A percentile compares a stretch with the other conserved stretches of the same genome.
These are phyloP conservation scores for Cyberlindnera nakhonratchasimensis DNA, from an alignment of 805 yeast species.

Conservation along the genomic window DNA sequence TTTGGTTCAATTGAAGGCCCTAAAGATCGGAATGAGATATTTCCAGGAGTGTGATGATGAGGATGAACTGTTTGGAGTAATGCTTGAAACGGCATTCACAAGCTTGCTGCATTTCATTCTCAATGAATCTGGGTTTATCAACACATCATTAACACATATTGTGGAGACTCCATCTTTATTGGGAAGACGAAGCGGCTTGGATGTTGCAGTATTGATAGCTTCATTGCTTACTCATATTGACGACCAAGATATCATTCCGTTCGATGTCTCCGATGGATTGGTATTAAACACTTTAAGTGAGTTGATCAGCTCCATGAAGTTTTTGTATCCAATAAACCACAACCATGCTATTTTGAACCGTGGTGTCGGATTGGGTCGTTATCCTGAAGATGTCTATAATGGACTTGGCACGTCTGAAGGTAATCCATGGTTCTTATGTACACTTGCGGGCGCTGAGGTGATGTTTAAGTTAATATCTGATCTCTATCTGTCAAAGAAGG, in stretches of 20 bases:
- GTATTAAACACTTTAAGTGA: constrained; percentile 61
- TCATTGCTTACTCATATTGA: constrained; percentile 41
- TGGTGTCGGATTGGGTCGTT: constrained; percentile 78
- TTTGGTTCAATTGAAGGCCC: constrained; percentile 67
- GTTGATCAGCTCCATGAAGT: constrained; percentile 64
- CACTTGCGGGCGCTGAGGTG: constrained; percentile 65
- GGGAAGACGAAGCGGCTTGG: constrained; percentile 65
- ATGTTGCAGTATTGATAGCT: constrained; percentile 62
- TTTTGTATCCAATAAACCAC: constrained; percentile 75
- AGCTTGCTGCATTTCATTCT: constrained; percentile 28
- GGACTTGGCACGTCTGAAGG: constrained; percentile 73
- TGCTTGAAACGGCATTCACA: constrained; percentile 23
- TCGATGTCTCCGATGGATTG: constrained; percentile 53
- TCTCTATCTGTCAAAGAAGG: constrained; percentile 36
- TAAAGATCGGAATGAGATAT: constrained; percentile 50
- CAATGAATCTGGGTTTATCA: constrained; percentile 35
- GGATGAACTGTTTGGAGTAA: constrained; percentile 24
- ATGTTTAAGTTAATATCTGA: constrained; percentile 52
- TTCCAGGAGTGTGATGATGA: constrained; percentile 33
- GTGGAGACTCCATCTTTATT: constrained; percentile 61
- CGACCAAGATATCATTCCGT: constrained; percentile 53
- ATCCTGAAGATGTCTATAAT: constrained; percentile 89
- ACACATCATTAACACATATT: constrained; percentile 46
- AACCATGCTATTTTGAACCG: constrained; percentile 36
- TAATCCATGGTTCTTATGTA: constrained; percentile 89